Evolutionary conservation across 2,329 filamentous ascomycete genomes (phyloP).

Genomic region (Arthrobotrys megalospora): DNA sequence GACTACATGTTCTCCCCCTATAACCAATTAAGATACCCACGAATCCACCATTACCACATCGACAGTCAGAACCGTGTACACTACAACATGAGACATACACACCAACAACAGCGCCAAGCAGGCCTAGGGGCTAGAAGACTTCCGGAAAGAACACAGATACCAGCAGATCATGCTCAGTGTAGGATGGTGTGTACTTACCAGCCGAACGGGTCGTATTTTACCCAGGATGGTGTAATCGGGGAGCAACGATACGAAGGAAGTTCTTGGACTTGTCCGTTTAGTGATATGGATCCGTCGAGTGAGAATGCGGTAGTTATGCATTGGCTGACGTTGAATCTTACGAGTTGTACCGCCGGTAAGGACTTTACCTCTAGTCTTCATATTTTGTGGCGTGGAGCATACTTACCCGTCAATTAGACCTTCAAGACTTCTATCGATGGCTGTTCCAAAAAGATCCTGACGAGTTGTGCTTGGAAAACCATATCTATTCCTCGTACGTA

Average conservation of each 20-base stretch:
- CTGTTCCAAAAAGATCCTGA: constrained; percentile 48
- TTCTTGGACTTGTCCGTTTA: constrained; percentile 44
- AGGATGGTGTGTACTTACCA: constrained; percentile 26
- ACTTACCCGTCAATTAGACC: constrained; percentile 6
- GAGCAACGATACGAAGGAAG: constrained; percentile 31
- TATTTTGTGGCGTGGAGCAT: neutral
- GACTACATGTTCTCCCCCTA: constrained; percentile 45
- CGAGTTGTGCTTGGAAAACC: constrained; percentile 30
- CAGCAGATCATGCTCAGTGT: constrained; percentile 8
- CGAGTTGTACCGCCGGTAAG: constrained; percentile 26
- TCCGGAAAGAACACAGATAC: constrained; percentile 21
- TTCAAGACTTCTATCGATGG: constrained; percentile 38
- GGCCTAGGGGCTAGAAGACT: neutral
- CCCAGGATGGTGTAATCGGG: constrained; percentile 36
- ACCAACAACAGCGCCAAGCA: constrained; percentile 18
- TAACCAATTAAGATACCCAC: constrained; percentile 8
- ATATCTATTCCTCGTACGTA: constrained; percentile 33
- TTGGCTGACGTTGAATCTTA: constrained; percentile 39
- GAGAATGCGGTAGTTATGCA: constrained; percentile 13
- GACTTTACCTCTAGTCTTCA: neutral
- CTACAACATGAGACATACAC: constrained; percentile 21
- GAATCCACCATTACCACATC: constrained; percentile 47
- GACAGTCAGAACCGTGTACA: constrained; percentile 28
- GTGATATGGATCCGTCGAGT: neutral
- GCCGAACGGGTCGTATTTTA: constrained; percentile 34